These are phyloP conservation scores for Pythium brachiatum DNA, from an alignment of 352 stramenopile genomes.

Conservation along the genomic window DNA sequence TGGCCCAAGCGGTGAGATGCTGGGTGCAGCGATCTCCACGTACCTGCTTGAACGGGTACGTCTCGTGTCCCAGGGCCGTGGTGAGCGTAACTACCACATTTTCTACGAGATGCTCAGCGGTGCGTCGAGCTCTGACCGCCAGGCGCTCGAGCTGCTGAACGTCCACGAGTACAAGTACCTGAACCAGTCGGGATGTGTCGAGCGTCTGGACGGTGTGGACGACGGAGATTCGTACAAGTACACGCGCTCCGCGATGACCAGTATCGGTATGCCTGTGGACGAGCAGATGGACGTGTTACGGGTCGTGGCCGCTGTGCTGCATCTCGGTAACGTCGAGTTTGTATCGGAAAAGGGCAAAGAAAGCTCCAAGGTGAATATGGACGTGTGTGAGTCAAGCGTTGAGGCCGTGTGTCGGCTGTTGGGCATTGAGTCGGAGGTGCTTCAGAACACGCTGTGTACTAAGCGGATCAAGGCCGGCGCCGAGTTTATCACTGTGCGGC, in stretches of 20 bases:
- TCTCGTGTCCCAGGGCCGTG: conserved; percentile 90
- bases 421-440: conserved; percentile 52
- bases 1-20: conserved; percentile 62
- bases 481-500: conserved; percentile 72
- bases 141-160: conserved; percentile 43
- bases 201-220: conserved; percentile 71
- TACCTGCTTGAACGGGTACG: conserved; percentile 96
- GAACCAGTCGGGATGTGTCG: conserved; percentile 75
- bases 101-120: conserved; percentile 97
- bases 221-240: conserved; percentile 77
- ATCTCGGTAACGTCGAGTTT: conserved; percentile 87
- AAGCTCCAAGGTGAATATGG: conserved; percentile 53
- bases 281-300: conserved; percentile 83
- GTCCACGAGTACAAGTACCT: conserved; percentile 79
- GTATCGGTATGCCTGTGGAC: conserved; percentile 69
- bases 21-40: conserved; percentile 82
- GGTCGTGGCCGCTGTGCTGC: conserved; percentile 81
- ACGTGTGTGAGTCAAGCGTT: conserved; percentile 52
- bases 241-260: conserved; percentile 77
- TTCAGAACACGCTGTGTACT: conserved; percentile 64
- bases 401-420: conserved; percentile 78
- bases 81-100: conserved; percentile 97
- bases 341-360: conserved; percentile 68
- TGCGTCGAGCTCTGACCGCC: conserved; percentile 49
- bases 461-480: conserved; percentile 79